These are phyloP conservation scores for Fistulinella cinereoalba DNA, from an alignment of 1,284 basidiomycete genomes.

Conservation along the genomic window DNA sequence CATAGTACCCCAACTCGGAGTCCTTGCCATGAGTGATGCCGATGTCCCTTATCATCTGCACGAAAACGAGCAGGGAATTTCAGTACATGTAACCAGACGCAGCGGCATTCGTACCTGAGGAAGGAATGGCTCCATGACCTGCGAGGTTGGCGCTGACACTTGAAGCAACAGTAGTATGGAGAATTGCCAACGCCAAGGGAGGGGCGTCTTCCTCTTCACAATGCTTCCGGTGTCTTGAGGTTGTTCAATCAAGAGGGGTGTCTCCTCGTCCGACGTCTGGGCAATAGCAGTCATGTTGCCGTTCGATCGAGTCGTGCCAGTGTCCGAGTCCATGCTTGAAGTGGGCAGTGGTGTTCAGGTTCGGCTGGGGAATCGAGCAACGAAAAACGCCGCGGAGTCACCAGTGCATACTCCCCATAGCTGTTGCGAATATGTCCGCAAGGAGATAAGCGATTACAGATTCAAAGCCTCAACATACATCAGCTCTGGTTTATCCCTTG, in stretches of 20 bases:
- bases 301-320: too few relatives aligned
- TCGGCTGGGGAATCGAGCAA: too few relatives aligned
- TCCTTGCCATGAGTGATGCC: slow-evolving; percentile 50
- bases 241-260: neutral
- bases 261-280: neutral
- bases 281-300: neutral
- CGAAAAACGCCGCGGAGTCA: too few relatives aligned
- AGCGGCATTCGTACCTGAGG: slow-evolving; percentile 45
- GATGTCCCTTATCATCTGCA: slow-evolving; percentile 46
- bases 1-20: slow-evolving; percentile 49
- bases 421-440: too few relatives aligned
- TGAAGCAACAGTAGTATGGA: slow-evolving; percentile 64
- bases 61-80: neutral
- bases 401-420: too few relatives aligned
- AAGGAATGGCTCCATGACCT: slow-evolving; percentile 74
- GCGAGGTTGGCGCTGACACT: slow-evolving; percentile 59
- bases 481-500: too few relatives aligned
- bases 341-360: too few relatives aligned
- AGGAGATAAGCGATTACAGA: too few relatives aligned
- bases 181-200: slow-evolving; percentile 68
- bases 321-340: too few relatives aligned
- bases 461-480: too few relatives aligned
- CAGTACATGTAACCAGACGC: neutral
- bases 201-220: neutral
- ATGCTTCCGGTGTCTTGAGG: neutral